A percentile compares a stretch with the other conserved stretches of the same genome.
Evolutionary conservation across 176 grass and related monocot genomes (phyloP).

Genomic region (Carex littledalei): DNA sequence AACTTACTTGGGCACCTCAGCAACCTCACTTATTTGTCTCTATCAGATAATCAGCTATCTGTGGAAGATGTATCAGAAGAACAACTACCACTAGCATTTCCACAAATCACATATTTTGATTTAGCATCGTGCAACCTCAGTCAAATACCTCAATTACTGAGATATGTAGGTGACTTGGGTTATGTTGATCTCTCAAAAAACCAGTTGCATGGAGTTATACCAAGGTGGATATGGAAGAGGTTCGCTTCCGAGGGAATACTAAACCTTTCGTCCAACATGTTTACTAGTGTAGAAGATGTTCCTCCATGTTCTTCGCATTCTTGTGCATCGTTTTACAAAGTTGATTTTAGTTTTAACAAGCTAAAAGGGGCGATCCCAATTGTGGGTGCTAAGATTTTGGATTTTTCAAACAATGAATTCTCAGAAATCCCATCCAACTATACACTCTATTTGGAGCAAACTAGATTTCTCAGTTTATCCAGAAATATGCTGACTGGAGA

Average conservation of each 20-base stretch:
- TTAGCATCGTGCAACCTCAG: constrained; percentile 31
- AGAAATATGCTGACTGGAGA: constrained; percentile 15
- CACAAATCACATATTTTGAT: accelerated
- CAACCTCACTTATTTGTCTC: background rate
- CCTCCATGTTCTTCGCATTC: background rate
- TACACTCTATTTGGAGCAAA: background rate
- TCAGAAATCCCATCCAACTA: background rate
- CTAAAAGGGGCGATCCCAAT: background rate
- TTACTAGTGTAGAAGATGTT: background rate
- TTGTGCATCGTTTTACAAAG: background rate
- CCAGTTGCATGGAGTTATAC: constrained; percentile 21
- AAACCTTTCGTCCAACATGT: background rate
- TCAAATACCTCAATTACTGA: constrained; percentile 11
- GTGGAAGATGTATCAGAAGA: background rate
- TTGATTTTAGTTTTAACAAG: background rate
- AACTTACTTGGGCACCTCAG: background rate
- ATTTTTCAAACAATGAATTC: constrained; percentile 5
- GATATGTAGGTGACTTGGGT: background rate
- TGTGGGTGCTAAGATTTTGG: background rate
- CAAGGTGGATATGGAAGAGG: constrained; percentile 23
- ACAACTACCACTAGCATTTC: background rate
- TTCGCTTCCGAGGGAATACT: background rate
- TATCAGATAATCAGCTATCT: constrained; percentile 24
- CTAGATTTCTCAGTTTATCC: background rate
- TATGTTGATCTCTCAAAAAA: constrained; percentile 23